Conservation (phyloP, 2,329 filamentous ascomycete species). For the Fusarium equiseti region DNA sequence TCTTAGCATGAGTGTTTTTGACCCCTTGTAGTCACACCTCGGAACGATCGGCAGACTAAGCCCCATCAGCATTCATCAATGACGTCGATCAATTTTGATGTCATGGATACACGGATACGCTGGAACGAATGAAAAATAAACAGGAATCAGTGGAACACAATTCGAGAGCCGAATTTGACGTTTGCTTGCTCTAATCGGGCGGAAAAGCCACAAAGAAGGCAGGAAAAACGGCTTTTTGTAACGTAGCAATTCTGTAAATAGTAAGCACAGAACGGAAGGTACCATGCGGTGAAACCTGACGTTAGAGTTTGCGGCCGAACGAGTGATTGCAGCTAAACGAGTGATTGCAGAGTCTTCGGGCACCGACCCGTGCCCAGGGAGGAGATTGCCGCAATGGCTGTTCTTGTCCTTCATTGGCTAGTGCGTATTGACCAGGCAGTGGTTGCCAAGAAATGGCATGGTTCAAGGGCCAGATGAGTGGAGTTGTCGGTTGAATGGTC, state of each 20-base stretch:
- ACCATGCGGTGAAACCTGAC: background rate
- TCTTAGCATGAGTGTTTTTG: background rate
- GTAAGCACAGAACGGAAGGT: too few species aligned
- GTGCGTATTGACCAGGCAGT: background rate
- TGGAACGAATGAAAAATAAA: background rate
- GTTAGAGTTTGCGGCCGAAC: background rate
- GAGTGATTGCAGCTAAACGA: too few species aligned
- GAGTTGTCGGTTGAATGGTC: too few species aligned
- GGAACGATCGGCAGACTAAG: constrained; percentile 11
- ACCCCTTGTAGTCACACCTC: background rate
- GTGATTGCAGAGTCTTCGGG: background rate
- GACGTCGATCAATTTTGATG: background rate
- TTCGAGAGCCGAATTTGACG: background rate
- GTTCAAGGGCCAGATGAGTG: too few species aligned
- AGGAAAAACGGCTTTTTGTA: background rate
- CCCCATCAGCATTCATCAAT: background rate
- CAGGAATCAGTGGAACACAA: background rate
- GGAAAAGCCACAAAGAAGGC: background rate
- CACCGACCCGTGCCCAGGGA: background rate
- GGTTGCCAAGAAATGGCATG: too few species aligned
- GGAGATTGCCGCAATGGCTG: background rate
- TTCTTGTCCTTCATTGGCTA: background rate
- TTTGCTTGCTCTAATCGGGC: background rate
- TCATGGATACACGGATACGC: background rate
- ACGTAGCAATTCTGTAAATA: too few species aligned